Conservation (phyloP, 192 early-diverging fungal genomes). For the Backusella westeae region DNA sequence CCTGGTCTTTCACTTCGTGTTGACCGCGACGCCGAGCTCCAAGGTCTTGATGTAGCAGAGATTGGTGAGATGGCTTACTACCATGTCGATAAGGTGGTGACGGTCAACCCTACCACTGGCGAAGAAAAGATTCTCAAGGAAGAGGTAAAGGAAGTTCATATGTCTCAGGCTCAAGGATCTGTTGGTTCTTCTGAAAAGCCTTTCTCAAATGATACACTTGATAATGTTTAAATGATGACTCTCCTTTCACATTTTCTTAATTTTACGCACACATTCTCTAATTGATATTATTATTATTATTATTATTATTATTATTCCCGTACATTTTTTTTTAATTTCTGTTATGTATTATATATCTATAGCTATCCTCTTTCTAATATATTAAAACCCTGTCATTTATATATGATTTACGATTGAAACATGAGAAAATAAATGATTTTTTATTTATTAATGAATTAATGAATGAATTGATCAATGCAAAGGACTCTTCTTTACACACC, state of each 20-base stretch:
- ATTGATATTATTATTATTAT: background rate
- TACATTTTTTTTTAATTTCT: background rate
- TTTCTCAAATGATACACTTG: background rate
- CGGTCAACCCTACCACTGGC: slow-evolving; percentile 34
- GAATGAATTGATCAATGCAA: too few relatives aligned
- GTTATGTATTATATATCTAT: background rate
- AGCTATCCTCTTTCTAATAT: background rate
- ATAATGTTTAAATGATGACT: background rate
- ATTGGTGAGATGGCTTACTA: slow-evolving; percentile 71
- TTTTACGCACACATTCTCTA: background rate
- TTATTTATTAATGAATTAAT: too few relatives aligned
- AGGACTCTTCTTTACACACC: too few relatives aligned
- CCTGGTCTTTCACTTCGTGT: slow-evolving; percentile 78
- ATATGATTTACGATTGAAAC: background rate
- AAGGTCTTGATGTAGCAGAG: slow-evolving; percentile 77
- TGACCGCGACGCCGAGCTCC: slow-evolving; percentile 60
- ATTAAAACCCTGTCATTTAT: background rate
- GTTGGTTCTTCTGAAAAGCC: background rate
- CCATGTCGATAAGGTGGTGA: slow-evolving; percentile 40
- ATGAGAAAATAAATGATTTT: too few relatives aligned
- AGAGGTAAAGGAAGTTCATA: slow-evolving; percentile 14
- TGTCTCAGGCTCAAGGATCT: background rate
- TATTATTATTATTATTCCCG: background rate
- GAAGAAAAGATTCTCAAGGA: slow-evolving; percentile 23
- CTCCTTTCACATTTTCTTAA: background rate